Base-by-base conservation (phyloP, 148 eudicot genomes). In the Rheum nobile region DNA sequence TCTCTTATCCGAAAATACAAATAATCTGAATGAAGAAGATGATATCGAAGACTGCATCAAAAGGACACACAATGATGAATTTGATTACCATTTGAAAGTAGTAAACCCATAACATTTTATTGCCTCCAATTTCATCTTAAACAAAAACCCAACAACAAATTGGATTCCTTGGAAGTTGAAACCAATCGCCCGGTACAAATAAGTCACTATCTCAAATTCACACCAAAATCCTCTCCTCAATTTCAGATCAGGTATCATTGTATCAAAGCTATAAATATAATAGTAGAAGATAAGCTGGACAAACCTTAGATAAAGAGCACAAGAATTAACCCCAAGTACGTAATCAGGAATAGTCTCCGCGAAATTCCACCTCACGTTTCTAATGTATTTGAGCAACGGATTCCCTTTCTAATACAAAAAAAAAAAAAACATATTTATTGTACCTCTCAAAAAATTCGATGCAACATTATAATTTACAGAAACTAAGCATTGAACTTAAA, bases 21-120 rank as follows among this genome's bases (percentile, higher is more conserved):
- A 82, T 91, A 94, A 79, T 94, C 98, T 74, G 96, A 91, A 82
- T 94, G 97, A 75, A 94, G 93, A 71, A 94, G 88, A 83, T 94
- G 96, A 81, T 94, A 94, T 11, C 97, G 85, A 38, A 94, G 92
- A 81, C 98, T 94, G 91, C 84, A 79, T 71, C 37, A 54, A 72
- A 78, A 13, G 32, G 57, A 43, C 74, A 43, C 28, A 39, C 11
- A n/a, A 22, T 4, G 39, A 43, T 42, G n/a, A n/a, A 37, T 21
- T 13, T 54, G 22, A 74, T 57, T 29, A 48, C 46, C 24, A 73
- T 6, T 16, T 10, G 24, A 8, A 43, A 39, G 32, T 38, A 19
- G 54, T 48, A 21, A 48, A 48, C 13, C 16, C 16, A 55, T 22
- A 61, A 61, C 19, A 61, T 61, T 12, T 65, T 17, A 65, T 32